These are phyloP conservation scores for Boechera retrofracta DNA, from an alignment of 345 rosid species.

Conservation along the genomic window DNA sequence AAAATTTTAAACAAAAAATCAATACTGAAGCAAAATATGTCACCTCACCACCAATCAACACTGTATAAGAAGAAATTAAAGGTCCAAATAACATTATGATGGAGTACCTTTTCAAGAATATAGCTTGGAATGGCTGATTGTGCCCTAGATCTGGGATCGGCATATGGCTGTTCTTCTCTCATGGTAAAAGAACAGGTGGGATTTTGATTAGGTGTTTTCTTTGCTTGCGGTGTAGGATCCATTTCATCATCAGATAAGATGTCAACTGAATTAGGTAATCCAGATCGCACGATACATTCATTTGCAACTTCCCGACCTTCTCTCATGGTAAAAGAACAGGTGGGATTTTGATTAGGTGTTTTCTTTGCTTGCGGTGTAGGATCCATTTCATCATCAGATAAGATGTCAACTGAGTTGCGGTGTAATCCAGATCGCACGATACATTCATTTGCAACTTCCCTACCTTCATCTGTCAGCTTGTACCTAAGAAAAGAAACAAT, in stretches of 20 bases:
- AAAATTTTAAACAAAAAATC: slow-evolving; percentile 12
- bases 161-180: slow-evolving; percentile 36
- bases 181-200: slow-evolving; percentile 30
- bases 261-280: slow-evolving; percentile 54
- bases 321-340: slow-evolving; percentile 28
- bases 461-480: slow-evolving; percentile 87
- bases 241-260: slow-evolving; percentile 44
- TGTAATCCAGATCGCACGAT: slow-evolving; percentile 67
- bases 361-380: slow-evolving; percentile 40
- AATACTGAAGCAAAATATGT: slow-evolving; percentile 4
- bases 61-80: slow-evolving; percentile 13
- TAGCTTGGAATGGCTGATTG: slow-evolving; percentile 37
- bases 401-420: slow-evolving; percentile 45
- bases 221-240: slow-evolving; percentile 43
- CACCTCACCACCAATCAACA: slow-evolving; percentile 9
- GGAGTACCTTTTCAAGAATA: slow-evolving; percentile 42
- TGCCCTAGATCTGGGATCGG: slow-evolving; percentile 11
- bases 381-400: slow-evolving; percentile 46
- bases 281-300: slow-evolving; percentile 74
- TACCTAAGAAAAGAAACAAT: slow-evolving; percentile 51
- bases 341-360: slow-evolving; percentile 41
- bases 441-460: slow-evolving; percentile 74
- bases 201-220: slow-evolving; percentile 39
- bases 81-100: neutral
- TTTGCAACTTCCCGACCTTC: slow-evolving; percentile 54